Percentiles rank a stretch among this genome's conserved stretches.
Conservation (phyloP, 2,329 filamentous ascomycete species). For the Neonectria hederae region DNA sequence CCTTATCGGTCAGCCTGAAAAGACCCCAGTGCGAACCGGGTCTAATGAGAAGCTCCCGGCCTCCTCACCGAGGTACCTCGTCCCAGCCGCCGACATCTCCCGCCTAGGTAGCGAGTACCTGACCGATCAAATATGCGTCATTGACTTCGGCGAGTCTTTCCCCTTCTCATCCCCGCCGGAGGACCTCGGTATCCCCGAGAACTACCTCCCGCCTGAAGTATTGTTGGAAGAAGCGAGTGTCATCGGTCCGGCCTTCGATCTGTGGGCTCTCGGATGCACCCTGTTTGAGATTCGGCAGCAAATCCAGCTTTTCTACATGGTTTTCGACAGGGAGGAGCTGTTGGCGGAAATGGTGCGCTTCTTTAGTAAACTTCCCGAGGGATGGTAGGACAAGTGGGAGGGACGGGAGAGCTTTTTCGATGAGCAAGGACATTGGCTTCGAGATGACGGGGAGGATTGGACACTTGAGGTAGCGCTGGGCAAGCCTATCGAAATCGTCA, state of each 20-base stretch:
- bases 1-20: conserved; percentile 26
- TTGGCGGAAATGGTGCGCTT: conserved; percentile 41
- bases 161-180: conserved; percentile 23
- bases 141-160: conserved; percentile 40
- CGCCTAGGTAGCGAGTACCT: conserved; percentile 10
- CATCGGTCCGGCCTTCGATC: conserved; percentile 36
- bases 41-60: conserved; percentile 17
- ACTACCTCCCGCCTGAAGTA: conserved; percentile 44
- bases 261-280: conserved; percentile 49
- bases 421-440: conserved; percentile 22
- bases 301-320: conserved; percentile 42
- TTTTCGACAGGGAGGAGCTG: conserved; percentile 43
- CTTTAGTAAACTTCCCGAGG: conserved; percentile 45
- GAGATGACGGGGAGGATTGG: background rate
- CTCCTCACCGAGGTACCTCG: conserved; percentile 38
- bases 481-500: background rate
- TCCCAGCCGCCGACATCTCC: conserved; percentile 25
- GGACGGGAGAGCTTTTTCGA: conserved; percentile 34
- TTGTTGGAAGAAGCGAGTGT: conserved; percentile 31
- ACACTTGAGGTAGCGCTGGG: conserved; percentile 18
- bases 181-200: conserved; percentile 40
- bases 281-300: conserved; percentile 47
- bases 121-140: conserved; percentile 31
- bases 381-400: conserved; percentile 46
- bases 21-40: conserved; percentile 12